These are phyloP conservation scores for Favolaschia claudopus DNA, from an alignment of 768 basidiomycete species.

Conservation along the genomic window DNA sequence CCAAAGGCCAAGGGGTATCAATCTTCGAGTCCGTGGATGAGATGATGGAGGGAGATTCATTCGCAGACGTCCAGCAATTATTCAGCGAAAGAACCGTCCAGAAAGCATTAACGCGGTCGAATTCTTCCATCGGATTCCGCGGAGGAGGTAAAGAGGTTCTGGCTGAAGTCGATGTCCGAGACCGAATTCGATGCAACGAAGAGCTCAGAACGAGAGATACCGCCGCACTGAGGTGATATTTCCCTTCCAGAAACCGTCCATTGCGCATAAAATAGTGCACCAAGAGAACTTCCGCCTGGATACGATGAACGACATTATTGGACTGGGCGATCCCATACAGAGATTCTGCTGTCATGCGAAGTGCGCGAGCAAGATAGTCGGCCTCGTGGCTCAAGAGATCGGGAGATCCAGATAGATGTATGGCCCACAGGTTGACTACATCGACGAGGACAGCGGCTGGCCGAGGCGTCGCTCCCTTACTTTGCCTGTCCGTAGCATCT, in stretches of 20 bases:
- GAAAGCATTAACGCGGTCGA: constrained; percentile 16
- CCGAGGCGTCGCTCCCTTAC: no score
- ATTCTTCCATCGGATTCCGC: constrained; percentile 36
- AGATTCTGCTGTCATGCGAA: neutral
- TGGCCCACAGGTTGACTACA: constrained; percentile 16
- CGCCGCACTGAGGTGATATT: constrained; percentile 48
- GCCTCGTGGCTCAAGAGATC: neutral
- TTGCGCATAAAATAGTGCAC: constrained; percentile 50
- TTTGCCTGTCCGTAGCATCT: neutral
- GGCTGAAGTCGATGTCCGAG: constrained; percentile 1
- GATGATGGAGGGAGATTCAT: constrained; percentile 36
- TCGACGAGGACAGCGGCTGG: neutral
- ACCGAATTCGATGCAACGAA: constrained; percentile 33
- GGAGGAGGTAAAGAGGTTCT: constrained; percentile 37
- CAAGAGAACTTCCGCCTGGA: constrained; percentile 51
- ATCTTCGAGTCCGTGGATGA: constrained; percentile 34
- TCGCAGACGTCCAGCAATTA: constrained; percentile 37
- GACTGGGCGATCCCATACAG: no score
- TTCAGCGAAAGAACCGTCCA: constrained; percentile 46
- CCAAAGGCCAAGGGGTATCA: constrained; percentile 48
- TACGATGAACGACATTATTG: constrained; percentile 37
- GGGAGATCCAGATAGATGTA: constrained; percentile 11
- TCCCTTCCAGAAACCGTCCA: constrained; percentile 49
- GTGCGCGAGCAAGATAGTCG: constrained; percentile 8
- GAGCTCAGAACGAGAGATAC: constrained; percentile 36